A percentile compares a stretch with the other conserved stretches of the same genome.
Conservation (phyloP, 306 rosid genomes). For the Rosa persica region DNA sequence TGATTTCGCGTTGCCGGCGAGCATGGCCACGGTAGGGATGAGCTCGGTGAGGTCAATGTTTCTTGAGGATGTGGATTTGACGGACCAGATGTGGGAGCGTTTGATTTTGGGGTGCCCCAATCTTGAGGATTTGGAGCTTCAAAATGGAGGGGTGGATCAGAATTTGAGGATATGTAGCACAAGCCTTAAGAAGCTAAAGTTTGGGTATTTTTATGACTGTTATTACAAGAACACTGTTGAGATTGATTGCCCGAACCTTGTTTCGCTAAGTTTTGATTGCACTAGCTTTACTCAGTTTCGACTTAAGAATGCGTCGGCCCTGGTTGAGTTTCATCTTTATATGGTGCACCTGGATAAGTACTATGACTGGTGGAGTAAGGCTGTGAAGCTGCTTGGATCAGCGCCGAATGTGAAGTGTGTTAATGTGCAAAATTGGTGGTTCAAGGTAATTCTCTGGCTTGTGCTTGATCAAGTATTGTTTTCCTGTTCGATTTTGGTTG, state of each 20-base stretch:
- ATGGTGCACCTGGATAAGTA: not conserved
- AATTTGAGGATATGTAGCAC: not conserved
- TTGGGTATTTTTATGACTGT: slow-evolving; percentile 1
- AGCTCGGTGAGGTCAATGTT: not conserved
- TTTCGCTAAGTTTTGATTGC: not conserved
- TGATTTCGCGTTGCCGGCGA: not conserved
- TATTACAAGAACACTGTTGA: not conserved
- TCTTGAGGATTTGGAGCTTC: slow-evolving; percentile 6
- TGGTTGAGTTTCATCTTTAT: not conserved
- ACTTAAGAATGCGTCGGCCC: not conserved
- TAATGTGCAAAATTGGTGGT: slow-evolving; percentile 11
- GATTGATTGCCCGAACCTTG: slow-evolving; percentile 16
- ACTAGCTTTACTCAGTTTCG: not conserved
- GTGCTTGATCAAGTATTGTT: not conserved
- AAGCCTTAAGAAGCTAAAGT: not conserved
- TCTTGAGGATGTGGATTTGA: not conserved
- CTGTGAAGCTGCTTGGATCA: not conserved
- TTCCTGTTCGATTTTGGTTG: not conserved
- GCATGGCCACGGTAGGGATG: not conserved
- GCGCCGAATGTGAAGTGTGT: slow-evolving; percentile 8
- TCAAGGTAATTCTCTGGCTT: not conserved
- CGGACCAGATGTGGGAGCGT: not conserved
- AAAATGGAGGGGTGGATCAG: not conserved
- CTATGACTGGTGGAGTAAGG: not conserved
- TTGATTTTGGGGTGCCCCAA: not conserved